Conservation (phyloP, 495 filamentous ascomycete species). For the Xylaria scruposa region DNA sequence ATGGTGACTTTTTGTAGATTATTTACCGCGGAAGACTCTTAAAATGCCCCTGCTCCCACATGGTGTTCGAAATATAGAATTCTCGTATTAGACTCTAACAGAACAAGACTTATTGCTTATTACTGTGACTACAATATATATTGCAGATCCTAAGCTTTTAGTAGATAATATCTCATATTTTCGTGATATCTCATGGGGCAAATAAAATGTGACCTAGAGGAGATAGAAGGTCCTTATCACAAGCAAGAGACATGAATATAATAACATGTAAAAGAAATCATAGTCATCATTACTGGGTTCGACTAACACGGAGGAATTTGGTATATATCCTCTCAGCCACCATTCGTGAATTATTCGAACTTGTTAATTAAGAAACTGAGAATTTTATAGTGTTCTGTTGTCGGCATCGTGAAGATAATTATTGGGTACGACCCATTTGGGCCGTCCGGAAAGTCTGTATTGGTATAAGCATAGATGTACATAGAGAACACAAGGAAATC, state of each 20-base stretch:
- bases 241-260: background rate
- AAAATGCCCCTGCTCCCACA: background rate
- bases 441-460: conserved; percentile 20
- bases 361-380: background rate
- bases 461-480: conserved; percentile 49
- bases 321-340: background rate
- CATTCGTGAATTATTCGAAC: background rate
- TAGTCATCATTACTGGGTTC: too few species aligned
- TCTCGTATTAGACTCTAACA: background rate
- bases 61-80: background rate
- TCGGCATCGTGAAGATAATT: background rate
- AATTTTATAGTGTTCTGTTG: background rate
- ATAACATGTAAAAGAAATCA: background rate
- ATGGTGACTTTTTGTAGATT: background rate
- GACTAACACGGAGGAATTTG: background rate
- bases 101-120: background rate
- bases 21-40: background rate
- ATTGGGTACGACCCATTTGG: conserved; percentile 6
- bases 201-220: background rate
- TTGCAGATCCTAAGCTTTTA: background rate
- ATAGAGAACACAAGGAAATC: conserved; percentile 50
- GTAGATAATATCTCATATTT: background rate
- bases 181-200: background rate
- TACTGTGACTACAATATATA: background rate
- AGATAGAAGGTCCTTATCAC: background rate